Evolutionary conservation across 164 flowering plant species (phyloP).

Genomic region (Kingdonia uniflora): DNA sequence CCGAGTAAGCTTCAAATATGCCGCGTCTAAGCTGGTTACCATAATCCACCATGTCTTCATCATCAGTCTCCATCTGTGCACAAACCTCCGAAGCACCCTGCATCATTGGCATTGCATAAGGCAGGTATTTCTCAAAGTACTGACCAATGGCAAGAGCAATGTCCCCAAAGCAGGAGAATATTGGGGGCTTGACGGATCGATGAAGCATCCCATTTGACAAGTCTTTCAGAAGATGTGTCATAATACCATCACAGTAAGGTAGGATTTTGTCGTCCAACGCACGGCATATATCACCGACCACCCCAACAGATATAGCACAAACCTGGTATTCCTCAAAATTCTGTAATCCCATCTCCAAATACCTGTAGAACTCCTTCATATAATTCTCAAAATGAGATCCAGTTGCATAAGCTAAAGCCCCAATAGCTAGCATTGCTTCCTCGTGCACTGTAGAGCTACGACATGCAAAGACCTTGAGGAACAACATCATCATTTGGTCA

Average conservation of each 20-base stretch:
- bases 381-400: conserved; percentile 64
- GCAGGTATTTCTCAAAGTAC: conserved; percentile 66
- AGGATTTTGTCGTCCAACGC: conserved; percentile 67
- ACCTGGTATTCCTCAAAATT: conserved; percentile 85
- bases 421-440: conserved; percentile 90
- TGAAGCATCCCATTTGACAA: conserved; percentile 55
- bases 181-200: conserved; percentile 86
- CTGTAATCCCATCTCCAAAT: conserved; percentile 72
- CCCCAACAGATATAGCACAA: conserved; percentile 78
- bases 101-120: conserved; percentile 56
- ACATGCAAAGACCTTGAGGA: conserved; percentile 67
- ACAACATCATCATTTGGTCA: conserved; percentile 63
- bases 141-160: conserved; percentile 77
- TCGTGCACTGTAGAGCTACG: conserved; percentile 83
- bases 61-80: conserved; percentile 45
- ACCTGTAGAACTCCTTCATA: conserved; percentile 65
- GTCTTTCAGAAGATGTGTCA: conserved; percentile 62
- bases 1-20: conserved; percentile 85
- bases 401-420: conserved; percentile 76
- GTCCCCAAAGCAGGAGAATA: conserved; percentile 88
- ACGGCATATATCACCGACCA: conserved; percentile 76
- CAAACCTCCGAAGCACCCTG: conserved; percentile 65
- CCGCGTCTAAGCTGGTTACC: conserved; percentile 71
- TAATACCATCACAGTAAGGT: conserved; percentile 75
- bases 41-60: conserved; percentile 78